Evolutionary conservation across 345 rosid species (phyloP), one percentile per base, ranked within the genome.

Genomic region (Rhodamnia rubescens): DNA sequence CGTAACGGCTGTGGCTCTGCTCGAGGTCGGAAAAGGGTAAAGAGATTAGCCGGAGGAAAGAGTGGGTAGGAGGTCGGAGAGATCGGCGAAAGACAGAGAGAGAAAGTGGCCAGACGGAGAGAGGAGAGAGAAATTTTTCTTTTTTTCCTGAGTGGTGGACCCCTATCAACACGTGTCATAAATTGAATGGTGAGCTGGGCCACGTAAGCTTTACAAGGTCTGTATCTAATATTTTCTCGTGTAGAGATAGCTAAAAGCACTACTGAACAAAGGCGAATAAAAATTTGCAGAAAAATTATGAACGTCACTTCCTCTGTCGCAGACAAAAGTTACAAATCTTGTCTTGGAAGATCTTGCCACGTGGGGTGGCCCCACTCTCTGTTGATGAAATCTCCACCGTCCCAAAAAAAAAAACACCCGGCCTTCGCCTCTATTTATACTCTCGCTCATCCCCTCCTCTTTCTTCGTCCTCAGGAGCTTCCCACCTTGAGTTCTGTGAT

Each of bases 401-500:
- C 87, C 92, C 84, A 85, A 36, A 36, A 36, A 36, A 36, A 36
- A 36, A 36, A 36, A 36, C 2, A 2, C 78, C 52, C 86, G 40
- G 87, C 86, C 36, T 85, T 59, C 82, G 6, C 61, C 88, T 21
- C 87, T 89, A 94, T 93, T 93, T 95, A 87, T 93, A 93, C 90
- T 36, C 92, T 42, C 83, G 1, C 40, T 32, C 24, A 29, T 36
- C 22, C 74, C 54, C 53, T 47, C 59, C 58, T 40, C 84, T 85
- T 87, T 53, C 84, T 86, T 84, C 85, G 22, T 69, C 80, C 47
- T 69, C 80, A 69, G 36, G 47, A 18, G 80, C 80, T 69, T 36
- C 47, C 24, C 11, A 69, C 42, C 85, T 86, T 57, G 87, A 42
- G 83, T 84, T 74, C 83, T 20, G 27, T 12, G 75, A 54, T 85